Conservation (phyloP, 2,329 filamentous ascomycete genomes). For the Beauveria australis region DNA sequence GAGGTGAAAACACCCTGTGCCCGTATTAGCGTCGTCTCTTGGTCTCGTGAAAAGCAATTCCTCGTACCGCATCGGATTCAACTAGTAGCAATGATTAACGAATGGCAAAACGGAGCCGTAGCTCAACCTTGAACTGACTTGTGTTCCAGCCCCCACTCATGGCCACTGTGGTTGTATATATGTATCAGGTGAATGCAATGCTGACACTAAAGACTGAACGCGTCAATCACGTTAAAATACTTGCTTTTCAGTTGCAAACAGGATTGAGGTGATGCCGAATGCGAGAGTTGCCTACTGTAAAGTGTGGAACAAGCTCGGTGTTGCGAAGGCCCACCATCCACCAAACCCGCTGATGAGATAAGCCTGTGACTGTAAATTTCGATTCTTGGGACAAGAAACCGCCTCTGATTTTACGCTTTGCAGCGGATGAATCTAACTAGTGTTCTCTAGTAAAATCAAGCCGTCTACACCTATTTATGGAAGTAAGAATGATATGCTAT, state of each 20-base stretch:
- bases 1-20: slow-evolving; percentile 87
- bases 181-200: not conserved
- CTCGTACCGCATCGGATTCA: slow-evolving; percentile 83
- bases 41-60: not conserved
- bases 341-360: slow-evolving; percentile 9
- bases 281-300: not conserved
- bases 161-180: slow-evolving; percentile 11
- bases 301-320: not conserved
- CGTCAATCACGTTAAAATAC: not conserved
- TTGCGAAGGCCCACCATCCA: not conserved
- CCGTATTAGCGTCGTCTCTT: slow-evolving; percentile 11
- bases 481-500: not conserved
- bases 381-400: not conserved
- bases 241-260: not conserved
- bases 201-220: not conserved
- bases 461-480: not conserved
- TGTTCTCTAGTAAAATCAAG: not conserved
- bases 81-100: slow-evolving; percentile 38
- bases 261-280: not conserved
- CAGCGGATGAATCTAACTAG: not conserved
- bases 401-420: not conserved
- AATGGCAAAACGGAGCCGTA: not conserved
- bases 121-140: slow-evolving; percentile 40
- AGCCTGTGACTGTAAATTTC: not conserved
- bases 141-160: slow-evolving; percentile 93